Conservation (phyloP, 371 early-diverging fungal genomes). For the Thermomucor indicae-seudaticae region DNA sequence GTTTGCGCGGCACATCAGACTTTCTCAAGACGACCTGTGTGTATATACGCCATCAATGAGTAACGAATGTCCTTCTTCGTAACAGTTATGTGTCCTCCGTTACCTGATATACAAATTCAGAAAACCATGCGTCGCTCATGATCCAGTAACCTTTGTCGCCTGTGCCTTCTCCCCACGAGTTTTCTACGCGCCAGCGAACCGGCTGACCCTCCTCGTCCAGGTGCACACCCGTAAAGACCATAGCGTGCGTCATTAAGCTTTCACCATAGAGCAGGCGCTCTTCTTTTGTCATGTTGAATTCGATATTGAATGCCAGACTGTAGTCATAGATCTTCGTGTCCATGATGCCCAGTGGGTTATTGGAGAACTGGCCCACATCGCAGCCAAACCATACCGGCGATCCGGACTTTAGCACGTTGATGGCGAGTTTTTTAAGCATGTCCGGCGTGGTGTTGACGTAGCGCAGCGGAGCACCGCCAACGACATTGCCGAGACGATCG, state of each 20-base stretch:
- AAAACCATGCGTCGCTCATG: constrained; percentile 83
- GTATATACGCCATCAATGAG: neutral
- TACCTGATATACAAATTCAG: constrained; percentile 79
- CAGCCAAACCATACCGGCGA: constrained; percentile 84
- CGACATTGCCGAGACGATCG: constrained; percentile 71
- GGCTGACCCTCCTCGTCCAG: constrained; percentile 55
- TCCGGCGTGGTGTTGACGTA: constrained; percentile 64
- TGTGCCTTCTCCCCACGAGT: constrained; percentile 68
- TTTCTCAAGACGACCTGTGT: constrained; percentile 65
- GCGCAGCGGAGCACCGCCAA: constrained; percentile 61
- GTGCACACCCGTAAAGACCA: constrained; percentile 82
- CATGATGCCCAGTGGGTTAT: constrained; percentile 52
- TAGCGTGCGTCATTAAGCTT: constrained; percentile 80
- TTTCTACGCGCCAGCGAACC: constrained; percentile 79
- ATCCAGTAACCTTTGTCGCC: constrained; percentile 77
- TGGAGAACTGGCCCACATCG: constrained; percentile 64
- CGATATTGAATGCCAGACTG: constrained; percentile 62
- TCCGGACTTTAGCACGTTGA: constrained; percentile 55
- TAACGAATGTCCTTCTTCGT: too few species aligned
- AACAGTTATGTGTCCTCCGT: too few species aligned
- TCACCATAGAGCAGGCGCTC: constrained; percentile 74
- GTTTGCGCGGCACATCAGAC: constrained; percentile 51
- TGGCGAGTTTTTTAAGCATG: constrained; percentile 58
- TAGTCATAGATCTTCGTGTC: constrained; percentile 69
- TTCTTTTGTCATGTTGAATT: constrained; percentile 62